Percentiles rank a stretch among this genome's conserved stretches.
Conservation (phyloP, 139 green algal species). For the Edaphochlamys debaryana region DNA sequence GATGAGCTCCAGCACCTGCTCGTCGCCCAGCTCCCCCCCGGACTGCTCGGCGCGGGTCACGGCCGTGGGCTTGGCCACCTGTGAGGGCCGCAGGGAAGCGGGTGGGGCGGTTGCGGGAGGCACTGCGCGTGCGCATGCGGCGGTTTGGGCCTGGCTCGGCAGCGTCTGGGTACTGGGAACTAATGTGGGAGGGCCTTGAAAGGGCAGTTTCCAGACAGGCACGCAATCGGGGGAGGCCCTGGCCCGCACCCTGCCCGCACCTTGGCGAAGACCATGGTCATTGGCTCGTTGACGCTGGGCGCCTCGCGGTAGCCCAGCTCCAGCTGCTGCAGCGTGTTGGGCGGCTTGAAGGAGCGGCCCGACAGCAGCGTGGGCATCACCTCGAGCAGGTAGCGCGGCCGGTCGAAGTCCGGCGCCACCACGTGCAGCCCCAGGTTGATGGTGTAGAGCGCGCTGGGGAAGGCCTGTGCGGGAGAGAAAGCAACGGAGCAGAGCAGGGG, state of each 20-base stretch:
- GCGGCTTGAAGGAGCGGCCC: slow-evolving; percentile 70
- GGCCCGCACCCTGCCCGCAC: too few species aligned
- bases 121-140: too few species aligned
- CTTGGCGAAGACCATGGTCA: slow-evolving; percentile 85
- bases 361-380: slow-evolving; percentile 78
- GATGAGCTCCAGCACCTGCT: slow-evolving; percentile 64
- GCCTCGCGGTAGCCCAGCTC: slow-evolving; percentile 82
- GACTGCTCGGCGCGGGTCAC: slow-evolving; percentile 65
- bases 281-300: slow-evolving; percentile 59
- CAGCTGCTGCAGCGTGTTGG: slow-evolving; percentile 60
- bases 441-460: slow-evolving; percentile 48
- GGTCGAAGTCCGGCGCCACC: slow-evolving; percentile 51
- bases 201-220: too few species aligned
- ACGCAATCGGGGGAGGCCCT: too few species aligned
- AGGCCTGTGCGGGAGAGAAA: background rate
- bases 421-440: slow-evolving; percentile 80
- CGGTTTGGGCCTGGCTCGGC: too few species aligned
- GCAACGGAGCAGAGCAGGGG: background rate
- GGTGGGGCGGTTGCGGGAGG: too few species aligned
- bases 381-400: slow-evolving; percentile 59
- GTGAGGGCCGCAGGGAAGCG: too few species aligned
- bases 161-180: too few species aligned
- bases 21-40: slow-evolving; percentile 43
- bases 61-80: slow-evolving; percentile 67
- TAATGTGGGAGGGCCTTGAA: too few species aligned